A percentile compares a stretch with the other conserved stretches of the same genome.
Conservation (phyloP, 495 filamentous ascomycete genomes). For the Xylaria castorea region DNA sequence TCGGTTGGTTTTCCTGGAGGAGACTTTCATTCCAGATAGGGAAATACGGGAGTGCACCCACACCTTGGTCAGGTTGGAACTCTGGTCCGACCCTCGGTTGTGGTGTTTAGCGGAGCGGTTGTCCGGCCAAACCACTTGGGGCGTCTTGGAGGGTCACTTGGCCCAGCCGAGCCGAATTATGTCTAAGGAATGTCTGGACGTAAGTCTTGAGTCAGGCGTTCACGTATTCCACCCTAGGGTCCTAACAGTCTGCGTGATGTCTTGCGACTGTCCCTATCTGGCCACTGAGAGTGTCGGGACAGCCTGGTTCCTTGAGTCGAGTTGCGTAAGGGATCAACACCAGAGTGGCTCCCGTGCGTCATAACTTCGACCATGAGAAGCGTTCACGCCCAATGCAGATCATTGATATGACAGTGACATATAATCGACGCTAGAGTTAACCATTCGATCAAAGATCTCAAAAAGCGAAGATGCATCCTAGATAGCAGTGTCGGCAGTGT, state of each 20-base stretch:
- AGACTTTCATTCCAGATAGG: constrained; percentile 5
- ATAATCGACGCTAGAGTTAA: not conserved
- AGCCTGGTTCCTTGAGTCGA: not conserved
- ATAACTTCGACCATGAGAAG: constrained; percentile 5
- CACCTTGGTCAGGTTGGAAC: not conserved
- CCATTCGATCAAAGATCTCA: not conserved
- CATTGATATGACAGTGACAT: not conserved
- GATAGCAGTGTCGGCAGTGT: not conserved
- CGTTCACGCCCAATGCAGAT: not conserved
- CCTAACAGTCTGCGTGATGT: not conserved
- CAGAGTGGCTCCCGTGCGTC: constrained; percentile 24
- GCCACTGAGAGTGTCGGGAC: not conserved
- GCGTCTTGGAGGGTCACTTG: constrained; percentile 10
- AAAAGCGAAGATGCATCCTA: not conserved
- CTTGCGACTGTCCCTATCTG: not conserved
- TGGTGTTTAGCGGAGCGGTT: constrained; percentile 21
- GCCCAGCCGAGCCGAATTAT: constrained; percentile 5
- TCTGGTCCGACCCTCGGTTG: constrained; percentile 9
- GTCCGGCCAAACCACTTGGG: constrained; percentile 6
- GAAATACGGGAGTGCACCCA: constrained; percentile 1
- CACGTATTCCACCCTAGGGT: too few species aligned
- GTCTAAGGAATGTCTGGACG: not conserved
- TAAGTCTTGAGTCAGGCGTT: constrained; percentile 1
- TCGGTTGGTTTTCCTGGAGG: not conserved
- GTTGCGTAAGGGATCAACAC: constrained; percentile 14